Conservation (phyloP, 2,329 filamentous ascomycete genomes). For the Hypoxylon sp. region DNA sequence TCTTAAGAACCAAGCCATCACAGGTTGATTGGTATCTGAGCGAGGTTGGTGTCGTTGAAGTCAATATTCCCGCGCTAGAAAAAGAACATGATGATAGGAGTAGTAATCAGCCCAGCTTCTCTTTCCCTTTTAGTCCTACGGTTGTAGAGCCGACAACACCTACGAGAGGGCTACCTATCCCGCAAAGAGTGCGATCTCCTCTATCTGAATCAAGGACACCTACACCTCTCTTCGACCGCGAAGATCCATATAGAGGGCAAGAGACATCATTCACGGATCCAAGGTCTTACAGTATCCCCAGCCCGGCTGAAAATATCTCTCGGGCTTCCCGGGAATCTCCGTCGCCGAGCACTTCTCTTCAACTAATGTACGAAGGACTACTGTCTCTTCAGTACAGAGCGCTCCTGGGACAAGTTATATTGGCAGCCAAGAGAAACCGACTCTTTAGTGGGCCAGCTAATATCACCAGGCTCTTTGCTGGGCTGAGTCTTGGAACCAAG, state of each 20-base stretch:
- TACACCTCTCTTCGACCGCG: slow-evolving; percentile 5
- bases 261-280: slow-evolving; percentile 9
- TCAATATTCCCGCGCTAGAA: slow-evolving; percentile 7
- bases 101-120: neutral
- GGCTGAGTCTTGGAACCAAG: neutral
- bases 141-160: slow-evolving; percentile 10
- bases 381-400: slow-evolving; percentile 10
- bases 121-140: neutral
- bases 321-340: neutral
- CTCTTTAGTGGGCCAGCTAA: slow-evolving; percentile 3
- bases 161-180: no score
- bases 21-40: slow-evolving; percentile 5
- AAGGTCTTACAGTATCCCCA: neutral
- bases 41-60: slow-evolving; percentile 13
- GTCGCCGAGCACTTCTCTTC: neutral
- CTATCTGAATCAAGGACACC: slow-evolving; percentile 1
- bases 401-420: slow-evolving; percentile 15
- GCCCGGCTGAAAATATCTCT: neutral
- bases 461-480: slow-evolving; percentile 2
- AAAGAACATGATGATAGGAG: neutral
- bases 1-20: neutral
- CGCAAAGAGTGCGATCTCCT: neutral
- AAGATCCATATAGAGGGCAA: neutral
- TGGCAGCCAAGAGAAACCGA: slow-evolving; percentile 11
- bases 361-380: neutral